phyloP scores from a whole-genome alignment of 2,329 filamentous ascomycete genomes.

The Sarocladiaceae sp. region DNA sequence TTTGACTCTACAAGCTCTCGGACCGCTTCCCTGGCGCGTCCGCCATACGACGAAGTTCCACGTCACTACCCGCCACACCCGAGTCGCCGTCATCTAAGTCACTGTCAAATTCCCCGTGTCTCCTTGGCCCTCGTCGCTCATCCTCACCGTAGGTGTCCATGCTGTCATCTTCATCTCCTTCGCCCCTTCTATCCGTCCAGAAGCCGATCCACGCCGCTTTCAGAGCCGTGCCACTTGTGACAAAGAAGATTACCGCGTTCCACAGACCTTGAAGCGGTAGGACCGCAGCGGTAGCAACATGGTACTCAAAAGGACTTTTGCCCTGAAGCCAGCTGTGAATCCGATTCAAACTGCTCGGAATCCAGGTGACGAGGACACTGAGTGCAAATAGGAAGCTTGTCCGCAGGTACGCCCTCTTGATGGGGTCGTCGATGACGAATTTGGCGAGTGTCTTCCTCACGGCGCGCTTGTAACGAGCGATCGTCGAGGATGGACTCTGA shows the following conservation, averaged over 20 bases:
- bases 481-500: neutral
- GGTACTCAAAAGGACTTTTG: slow-evolving; percentile 57
- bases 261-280: slow-evolving; percentile 76
- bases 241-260: slow-evolving; percentile 75
- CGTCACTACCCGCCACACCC: slow-evolving; percentile 24
- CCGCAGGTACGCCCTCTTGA: slow-evolving; percentile 57
- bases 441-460: slow-evolving; percentile 17
- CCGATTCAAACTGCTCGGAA: slow-evolving; percentile 67
- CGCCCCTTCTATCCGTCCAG: slow-evolving; percentile 3
- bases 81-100: slow-evolving; percentile 27
- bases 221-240: slow-evolving; percentile 48
- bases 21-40: slow-evolving; percentile 21
- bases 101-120: neutral
- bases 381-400: slow-evolving; percentile 59
- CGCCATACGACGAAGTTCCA: slow-evolving; percentile 26
- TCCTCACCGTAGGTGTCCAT: neutral
- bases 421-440: slow-evolving; percentile 42
- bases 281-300: slow-evolving; percentile 66
- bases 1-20: slow-evolving; percentile 15
- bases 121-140: neutral
- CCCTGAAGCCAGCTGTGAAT: slow-evolving; percentile 61
- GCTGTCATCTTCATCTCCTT: neutral
- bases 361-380: slow-evolving; percentile 59
- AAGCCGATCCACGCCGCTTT: slow-evolving; percentile 8
- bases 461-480: neutral